phyloP scores from a whole-genome alignment of 1,139 yeast species.

The Suhomyces chickasaworum region DNA sequence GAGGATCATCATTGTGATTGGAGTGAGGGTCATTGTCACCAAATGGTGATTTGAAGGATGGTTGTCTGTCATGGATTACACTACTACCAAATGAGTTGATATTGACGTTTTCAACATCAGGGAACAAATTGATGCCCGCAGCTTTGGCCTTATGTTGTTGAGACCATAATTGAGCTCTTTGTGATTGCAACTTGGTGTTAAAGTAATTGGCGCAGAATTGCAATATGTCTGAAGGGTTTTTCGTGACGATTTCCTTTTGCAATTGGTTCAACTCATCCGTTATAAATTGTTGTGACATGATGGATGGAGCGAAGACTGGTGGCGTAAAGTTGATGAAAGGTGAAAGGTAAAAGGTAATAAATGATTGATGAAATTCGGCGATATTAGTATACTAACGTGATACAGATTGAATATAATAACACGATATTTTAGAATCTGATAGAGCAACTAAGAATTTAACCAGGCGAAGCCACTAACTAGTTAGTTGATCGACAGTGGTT shows the following conservation, averaged over 20 bases:
- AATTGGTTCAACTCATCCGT: slow-evolving; percentile 59
- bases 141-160: slow-evolving; percentile 54
- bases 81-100: slow-evolving; percentile 26
- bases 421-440: background rate
- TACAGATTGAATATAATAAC: background rate
- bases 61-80: slow-evolving; percentile 39
- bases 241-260: slow-evolving; percentile 60
- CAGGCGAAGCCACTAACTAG: background rate
- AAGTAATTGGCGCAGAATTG: slow-evolving; percentile 79
- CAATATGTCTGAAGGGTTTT: slow-evolving; percentile 67
- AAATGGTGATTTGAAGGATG: slow-evolving; percentile 66
- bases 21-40: slow-evolving; percentile 65
- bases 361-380: background rate
- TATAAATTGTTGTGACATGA: slow-evolving; percentile 20
- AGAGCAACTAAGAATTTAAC: background rate
- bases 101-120: slow-evolving; percentile 29
- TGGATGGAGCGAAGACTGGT: slow-evolving; percentile 1
- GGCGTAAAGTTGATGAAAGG: background rate
- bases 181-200: slow-evolving; percentile 59
- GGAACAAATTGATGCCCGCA: slow-evolving; percentile 57
- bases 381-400: background rate
- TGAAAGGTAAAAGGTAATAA: background rate
- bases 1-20: slow-evolving; percentile 28
- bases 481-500: slow-evolving; percentile 10
- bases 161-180: slow-evolving; percentile 57